Evolutionary conservation across 1,284 basidiomycete genomes (phyloP), one percentile per base, ranked within the genome.

Genomic region (Sanghuangporus baumii): DNA sequence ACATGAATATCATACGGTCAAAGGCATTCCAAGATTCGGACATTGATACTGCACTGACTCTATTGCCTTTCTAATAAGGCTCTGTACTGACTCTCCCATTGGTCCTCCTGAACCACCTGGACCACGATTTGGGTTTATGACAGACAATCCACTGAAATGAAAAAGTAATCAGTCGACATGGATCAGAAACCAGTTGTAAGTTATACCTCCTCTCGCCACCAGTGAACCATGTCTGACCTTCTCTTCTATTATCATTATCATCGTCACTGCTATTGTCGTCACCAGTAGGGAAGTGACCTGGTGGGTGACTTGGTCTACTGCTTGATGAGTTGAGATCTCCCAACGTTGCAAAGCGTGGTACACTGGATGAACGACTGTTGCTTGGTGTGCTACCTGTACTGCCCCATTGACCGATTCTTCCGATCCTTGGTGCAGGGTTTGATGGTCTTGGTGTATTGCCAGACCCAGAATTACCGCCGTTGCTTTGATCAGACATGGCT

Each of bases 191-290:
- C 43, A 57, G 4, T 12, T 11, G 14, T 7, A n/a, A 20, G 2
- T 66, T 78, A 47, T 57, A 91, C 92, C 91, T 94, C 68, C 89
- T 79, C 72, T 95, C 93, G 0, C 94, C 94, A 38, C 94, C 94
- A 2, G 94, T 87, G 73, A 91, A 94, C 82, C 85, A 92, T 68
- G 79, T 87, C 67, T 89, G 82, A 3, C 78, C 78, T 16, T 75
- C 75, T 4, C 79, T 76, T 0, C 79, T 74, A 38, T 78, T 75
- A 26, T 80, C 79, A 38, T 78, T 75, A 26, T 80, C 79, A 26
- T 79, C 76, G 47, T 80, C 82, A 23, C 83, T 81, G 50, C 86
- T 80, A 57, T 79, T 74, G n/a, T 31, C 18, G 26, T 31, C 52
- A 23, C 9, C 57, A 2, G 7, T 18, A 34, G 41, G 48, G n/a